A percentile compares a stretch with the other conserved stretches of the same genome.
Evolutionary conservation across 768 basidiomycete species (phyloP).

Genomic region (Panaeolus cyanescens): DNA sequence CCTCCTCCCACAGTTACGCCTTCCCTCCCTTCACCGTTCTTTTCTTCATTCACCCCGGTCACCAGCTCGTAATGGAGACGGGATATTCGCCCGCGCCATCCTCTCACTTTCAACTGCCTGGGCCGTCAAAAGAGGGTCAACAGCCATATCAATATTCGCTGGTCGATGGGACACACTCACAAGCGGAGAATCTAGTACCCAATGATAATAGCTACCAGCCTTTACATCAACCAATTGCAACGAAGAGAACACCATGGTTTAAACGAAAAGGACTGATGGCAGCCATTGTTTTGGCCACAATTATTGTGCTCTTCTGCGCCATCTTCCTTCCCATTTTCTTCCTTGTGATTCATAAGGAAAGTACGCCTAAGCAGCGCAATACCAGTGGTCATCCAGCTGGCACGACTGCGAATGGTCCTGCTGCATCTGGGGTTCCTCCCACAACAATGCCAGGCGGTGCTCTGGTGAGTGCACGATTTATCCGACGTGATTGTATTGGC

Average conservation of each 20-base stretch:
- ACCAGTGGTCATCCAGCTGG: neutral
- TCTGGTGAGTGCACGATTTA: conserved; percentile 15
- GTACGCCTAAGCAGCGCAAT: neutral
- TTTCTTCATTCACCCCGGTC: neutral
- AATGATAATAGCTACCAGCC: neutral
- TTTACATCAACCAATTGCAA: neutral
- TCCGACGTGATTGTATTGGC: neutral
- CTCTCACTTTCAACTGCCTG: neutral
- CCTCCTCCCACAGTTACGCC: neutral
- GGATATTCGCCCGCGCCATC: neutral
- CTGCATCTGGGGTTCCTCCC: conserved; percentile 7
- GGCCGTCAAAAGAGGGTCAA: neutral
- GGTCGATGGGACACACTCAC: conserved; percentile 22
- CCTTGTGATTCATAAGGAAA: conserved; percentile 21
- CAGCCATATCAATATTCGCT: conserved; percentile 17
- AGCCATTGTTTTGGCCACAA: conserved; percentile 3
- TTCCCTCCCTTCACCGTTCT: neutral
- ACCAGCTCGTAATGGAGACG: neutral
- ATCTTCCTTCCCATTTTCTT: conserved; percentile 35
- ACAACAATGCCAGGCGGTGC: conserved; percentile 15
- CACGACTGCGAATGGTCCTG: neutral
- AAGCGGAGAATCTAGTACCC: neutral
- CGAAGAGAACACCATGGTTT: conserved; percentile 4
- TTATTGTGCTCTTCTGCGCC: conserved; percentile 23
- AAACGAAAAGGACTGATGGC: conserved; percentile 13